Evolutionary conservation across 805 yeast genomes (phyloP).

Genomic region (Myxozyma neotropica): DNA sequence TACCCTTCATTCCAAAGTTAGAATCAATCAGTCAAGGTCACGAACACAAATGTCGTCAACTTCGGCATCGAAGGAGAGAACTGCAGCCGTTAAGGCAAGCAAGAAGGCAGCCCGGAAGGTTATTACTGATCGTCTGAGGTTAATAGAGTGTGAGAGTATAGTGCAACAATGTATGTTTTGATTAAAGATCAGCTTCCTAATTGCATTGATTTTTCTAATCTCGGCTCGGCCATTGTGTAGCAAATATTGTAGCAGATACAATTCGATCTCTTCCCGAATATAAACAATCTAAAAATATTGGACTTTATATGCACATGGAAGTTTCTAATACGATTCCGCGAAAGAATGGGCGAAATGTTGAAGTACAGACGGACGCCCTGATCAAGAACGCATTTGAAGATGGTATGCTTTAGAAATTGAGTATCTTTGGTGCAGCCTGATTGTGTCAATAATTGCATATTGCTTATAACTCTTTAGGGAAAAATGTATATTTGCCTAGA

Average conservation of each 20-base stretch:
- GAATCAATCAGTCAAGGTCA: too few species aligned
- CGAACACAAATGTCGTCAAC: neutral
- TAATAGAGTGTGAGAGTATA: slow-evolving; percentile 1
- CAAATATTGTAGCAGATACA: slow-evolving; percentile 27
- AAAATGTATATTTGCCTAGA: slow-evolving; percentile 44
- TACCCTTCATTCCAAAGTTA: too few species aligned
- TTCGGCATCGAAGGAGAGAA: neutral
- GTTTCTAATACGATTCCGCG: slow-evolving; percentile 16
- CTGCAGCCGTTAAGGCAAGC: neutral
- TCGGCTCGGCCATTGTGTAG: neutral
- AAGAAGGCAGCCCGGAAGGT: neutral
- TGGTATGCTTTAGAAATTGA: too few species aligned
- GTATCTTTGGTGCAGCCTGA: too few species aligned
- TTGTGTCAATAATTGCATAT: slow-evolving; percentile 39
- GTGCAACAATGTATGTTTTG: slow-evolving; percentile 9
- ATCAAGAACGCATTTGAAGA: slow-evolving; percentile 55
- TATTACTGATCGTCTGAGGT: neutral
- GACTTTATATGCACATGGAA: slow-evolving; percentile 78
- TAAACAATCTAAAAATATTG: slow-evolving; percentile 53
- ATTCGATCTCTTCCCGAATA: slow-evolving; percentile 46
- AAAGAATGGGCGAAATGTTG: slow-evolving; percentile 42
- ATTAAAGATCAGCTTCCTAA: too few species aligned
- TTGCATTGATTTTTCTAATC: neutral
- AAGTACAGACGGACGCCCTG: slow-evolving; percentile 61
- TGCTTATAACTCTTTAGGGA: slow-evolving; percentile 24